Conservation (phyloP, 257 asterid species). For the Solanum paucissectum region DNA sequence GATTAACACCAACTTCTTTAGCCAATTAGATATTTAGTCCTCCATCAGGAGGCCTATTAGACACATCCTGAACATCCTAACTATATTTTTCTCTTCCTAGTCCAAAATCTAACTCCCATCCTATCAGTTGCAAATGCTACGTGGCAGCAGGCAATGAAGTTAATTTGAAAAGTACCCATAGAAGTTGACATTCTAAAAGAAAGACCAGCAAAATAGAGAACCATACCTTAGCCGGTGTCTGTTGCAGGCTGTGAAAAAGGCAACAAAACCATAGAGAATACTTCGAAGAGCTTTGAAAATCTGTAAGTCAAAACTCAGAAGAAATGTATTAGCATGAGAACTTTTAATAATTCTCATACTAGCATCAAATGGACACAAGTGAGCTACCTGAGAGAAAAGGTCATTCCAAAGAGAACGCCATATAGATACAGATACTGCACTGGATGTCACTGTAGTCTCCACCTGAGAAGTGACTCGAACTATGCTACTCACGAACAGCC, state of each 20-base stretch:
- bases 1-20: background rate
- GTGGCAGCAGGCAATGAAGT: background rate
- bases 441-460: slow-evolving; percentile 59
- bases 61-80: background rate
- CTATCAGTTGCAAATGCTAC: background rate
- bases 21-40: background rate
- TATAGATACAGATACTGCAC: slow-evolving; percentile 65
- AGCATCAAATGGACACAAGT: background rate
- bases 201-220: background rate
- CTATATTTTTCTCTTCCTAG: background rate
- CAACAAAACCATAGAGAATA: slow-evolving; percentile 81
- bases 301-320: slow-evolving; percentile 24
- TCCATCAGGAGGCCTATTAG: background rate
- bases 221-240: slow-evolving; percentile 86
- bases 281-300: slow-evolving; percentile 87
- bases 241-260: slow-evolving; percentile 72
- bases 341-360: background rate
- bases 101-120: background rate
- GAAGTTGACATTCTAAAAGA: background rate
- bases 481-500: slow-evolving; percentile 49
- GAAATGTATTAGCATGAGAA: background rate
- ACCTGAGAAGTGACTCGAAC: slow-evolving; percentile 51
- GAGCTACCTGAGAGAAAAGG: slow-evolving; percentile 78
- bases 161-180: background rate
- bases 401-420: slow-evolving; percentile 97